These are phyloP conservation scores for Kwoniella dendrophila DNA, from an alignment of 768 basidiomycete genomes.

Conservation along the genomic window DNA sequence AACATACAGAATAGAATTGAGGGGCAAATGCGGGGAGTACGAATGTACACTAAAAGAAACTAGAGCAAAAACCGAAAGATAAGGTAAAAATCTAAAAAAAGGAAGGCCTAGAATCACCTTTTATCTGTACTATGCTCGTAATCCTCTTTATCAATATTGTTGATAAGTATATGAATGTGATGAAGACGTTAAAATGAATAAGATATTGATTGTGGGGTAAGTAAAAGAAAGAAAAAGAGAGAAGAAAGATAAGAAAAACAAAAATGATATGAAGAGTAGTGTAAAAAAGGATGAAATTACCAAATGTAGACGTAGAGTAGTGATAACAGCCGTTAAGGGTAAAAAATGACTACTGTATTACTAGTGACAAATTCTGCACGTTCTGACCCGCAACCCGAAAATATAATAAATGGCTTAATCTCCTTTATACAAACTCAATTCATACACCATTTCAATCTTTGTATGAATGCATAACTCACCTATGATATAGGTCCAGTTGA, in stretches of 20 bases:
- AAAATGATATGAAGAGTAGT: not conserved
- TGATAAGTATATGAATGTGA: not conserved
- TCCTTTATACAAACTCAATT: too few relatives aligned
- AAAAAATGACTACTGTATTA: too few relatives aligned
- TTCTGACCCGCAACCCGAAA: too few relatives aligned
- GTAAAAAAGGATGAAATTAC: not conserved
- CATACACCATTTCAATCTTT: too few relatives aligned
- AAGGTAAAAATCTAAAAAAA: not conserved
- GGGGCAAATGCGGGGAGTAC: not conserved
- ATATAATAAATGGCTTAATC: too few relatives aligned
- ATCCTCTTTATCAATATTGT: too few relatives aligned
- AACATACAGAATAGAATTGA: not conserved
- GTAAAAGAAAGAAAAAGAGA: not conserved
- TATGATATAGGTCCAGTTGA: too few relatives aligned
- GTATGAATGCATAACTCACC: too few relatives aligned
- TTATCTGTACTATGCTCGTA: too few relatives aligned
- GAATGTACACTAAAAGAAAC: not conserved
- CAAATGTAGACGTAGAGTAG: not conserved
- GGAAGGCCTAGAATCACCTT: too few relatives aligned
- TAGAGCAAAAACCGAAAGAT: not conserved
- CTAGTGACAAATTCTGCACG: too few relatives aligned
- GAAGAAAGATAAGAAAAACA: not conserved
- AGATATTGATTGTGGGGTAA: not conserved
- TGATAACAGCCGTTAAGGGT: not conserved
- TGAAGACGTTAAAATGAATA: conserved; percentile 2